Base-by-base conservation (phyloP, 2,329 filamentous ascomycete species). In the Mycosphaerella arachidis region DNA sequence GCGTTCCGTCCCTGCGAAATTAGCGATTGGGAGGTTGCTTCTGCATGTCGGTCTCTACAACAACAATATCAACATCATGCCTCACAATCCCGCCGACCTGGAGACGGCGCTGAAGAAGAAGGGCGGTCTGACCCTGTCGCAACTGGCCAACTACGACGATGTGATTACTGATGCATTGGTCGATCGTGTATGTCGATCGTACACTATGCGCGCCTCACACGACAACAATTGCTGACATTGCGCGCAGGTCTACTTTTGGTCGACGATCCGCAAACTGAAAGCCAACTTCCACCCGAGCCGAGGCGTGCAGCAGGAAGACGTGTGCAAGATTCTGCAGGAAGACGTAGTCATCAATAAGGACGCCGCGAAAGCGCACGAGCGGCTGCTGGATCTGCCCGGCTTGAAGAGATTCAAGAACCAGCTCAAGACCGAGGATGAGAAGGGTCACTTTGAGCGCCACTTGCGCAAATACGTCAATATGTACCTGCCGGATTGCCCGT, bases 61-160 rank as follows among this genome's bases (percentile, higher is more conserved):
- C 20, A 40, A 54, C 31, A 29, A 29, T 20, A 29, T 30, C 46
- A 48, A 27, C 33, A 48, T 50, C 54, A 70, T 72, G 70, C 65
- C 71, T 29, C 65, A 63, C 30, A 66, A 70, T 48, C 66, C 70
- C 24, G 71, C 68, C 55, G 66, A 79, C 60, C 71, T 79, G 56
- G 75, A 76, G 67, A 72, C 73, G 73, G 75, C 76, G 71, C 68
- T 77, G 65, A 66, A 78, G 62, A 84, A 88, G 76, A 89, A 83
- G 78, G 86, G 89, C 72, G 85, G 86, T 63, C 82, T 99, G 69
- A 96, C 92, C 7, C 81, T 97, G 68, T 86, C 88, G 62, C 92
- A 96, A 80, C 80, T 99, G 70, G 89, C 92, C 33, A 88, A 89
- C 53, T 97, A 97, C 79, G 94, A 99, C 78, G 94, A 99, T 76